phyloP scores from a whole-genome alignment of 169 alveolate genomes.

The Eimeria tenella region DNA sequence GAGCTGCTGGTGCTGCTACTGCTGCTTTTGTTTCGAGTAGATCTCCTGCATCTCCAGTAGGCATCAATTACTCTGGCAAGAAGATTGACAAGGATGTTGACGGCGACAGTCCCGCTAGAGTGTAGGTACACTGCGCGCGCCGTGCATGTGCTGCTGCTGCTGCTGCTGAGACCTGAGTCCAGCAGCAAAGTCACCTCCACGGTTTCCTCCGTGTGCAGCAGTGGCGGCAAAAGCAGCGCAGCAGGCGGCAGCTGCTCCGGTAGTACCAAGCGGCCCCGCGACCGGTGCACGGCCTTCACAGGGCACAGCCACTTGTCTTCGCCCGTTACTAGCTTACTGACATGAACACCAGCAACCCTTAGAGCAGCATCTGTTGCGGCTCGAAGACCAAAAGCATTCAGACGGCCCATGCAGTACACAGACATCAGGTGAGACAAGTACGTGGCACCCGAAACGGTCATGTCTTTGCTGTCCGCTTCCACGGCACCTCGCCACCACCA shows the following conservation, averaged over 20 bases:
- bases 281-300: constrained; percentile 27
- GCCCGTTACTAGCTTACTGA: neutral
- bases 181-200: constrained; percentile 40
- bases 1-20: constrained; percentile 64
- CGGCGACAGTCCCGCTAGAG: constrained; percentile 64
- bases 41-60: constrained; percentile 46
- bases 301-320: constrained; percentile 47
- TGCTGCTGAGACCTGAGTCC: constrained; percentile 64
- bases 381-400: constrained; percentile 22
- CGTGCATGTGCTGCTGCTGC: constrained; percentile 65
- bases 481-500: constrained; percentile 72
- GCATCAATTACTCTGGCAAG: constrained; percentile 50
- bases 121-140: constrained; percentile 70
- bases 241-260: constrained; percentile 63
- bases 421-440: constrained; percentile 57
- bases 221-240: constrained; percentile 73
- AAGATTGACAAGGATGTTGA: constrained; percentile 41
- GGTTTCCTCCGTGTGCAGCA: constrained; percentile 71
- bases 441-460: constrained; percentile 22
- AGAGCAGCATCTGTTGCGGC: constrained; percentile 61
- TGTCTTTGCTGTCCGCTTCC: constrained; percentile 19
- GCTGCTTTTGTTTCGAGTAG: constrained; percentile 63
- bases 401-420: neutral
- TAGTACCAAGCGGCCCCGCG: constrained; percentile 36
- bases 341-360: neutral